Evolutionary conservation across 2,329 filamentous ascomycete genomes (phyloP).

Genomic region (Akanthomyces dipterigenus): DNA sequence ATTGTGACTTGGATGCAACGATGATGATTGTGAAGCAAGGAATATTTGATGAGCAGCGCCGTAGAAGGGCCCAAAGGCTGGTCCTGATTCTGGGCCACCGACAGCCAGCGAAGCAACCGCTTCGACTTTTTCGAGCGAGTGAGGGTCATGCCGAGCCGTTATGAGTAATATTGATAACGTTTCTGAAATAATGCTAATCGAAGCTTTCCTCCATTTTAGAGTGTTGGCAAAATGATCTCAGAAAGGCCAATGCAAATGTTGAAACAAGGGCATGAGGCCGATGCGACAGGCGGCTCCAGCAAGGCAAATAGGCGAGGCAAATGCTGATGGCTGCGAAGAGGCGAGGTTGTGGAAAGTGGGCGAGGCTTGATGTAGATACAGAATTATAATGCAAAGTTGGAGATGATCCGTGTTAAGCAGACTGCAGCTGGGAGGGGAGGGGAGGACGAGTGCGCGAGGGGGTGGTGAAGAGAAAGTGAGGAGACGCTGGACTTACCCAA

Average conservation of each 20-base stretch:
- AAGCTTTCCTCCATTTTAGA: constrained; percentile 11
- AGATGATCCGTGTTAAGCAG: background rate
- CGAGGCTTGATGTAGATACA: background rate
- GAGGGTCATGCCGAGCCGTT: constrained; percentile 19
- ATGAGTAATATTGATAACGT: constrained; percentile 11
- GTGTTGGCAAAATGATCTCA: background rate
- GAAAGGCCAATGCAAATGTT: background rate
- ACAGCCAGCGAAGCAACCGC: constrained; percentile 30
- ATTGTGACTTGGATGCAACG: constrained; percentile 24
- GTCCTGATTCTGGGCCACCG: constrained; percentile 29
- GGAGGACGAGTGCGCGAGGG: background rate
- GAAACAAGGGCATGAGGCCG: background rate
- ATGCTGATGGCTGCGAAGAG: background rate
- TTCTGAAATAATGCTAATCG: constrained; percentile 13
- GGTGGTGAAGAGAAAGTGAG: constrained; percentile 8
- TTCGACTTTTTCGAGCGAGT: constrained; percentile 23
- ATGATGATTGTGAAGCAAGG: constrained; percentile 24
- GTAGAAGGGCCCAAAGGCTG: constrained; percentile 28
- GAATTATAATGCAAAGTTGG: background rate
- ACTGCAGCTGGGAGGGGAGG: background rate
- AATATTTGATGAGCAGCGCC: constrained; percentile 25
- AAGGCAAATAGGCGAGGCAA: constrained; percentile 1
- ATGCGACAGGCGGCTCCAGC: background rate
- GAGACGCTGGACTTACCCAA: constrained; percentile 14
- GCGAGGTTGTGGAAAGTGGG: background rate